These are phyloP conservation scores for Yamadazyma nakazawae DNA, from an alignment of 805 yeast species.

Conservation along the genomic window DNA sequence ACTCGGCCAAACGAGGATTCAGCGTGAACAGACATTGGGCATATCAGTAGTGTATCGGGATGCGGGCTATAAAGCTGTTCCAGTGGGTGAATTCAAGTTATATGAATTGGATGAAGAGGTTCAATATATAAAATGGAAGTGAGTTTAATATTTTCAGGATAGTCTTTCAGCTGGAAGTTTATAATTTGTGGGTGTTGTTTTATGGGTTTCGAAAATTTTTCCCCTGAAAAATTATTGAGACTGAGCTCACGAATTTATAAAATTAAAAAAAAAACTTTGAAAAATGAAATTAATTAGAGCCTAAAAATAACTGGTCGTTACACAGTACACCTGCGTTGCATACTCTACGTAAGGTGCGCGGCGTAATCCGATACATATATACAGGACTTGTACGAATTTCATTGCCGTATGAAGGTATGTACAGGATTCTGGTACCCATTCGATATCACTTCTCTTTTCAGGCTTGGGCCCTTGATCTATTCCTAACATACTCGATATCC, in stretches of 20 bases:
- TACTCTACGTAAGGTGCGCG: background rate
- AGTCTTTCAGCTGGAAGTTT: too few species aligned
- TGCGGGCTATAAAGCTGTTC: background rate
- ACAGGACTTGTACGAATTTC: background rate
- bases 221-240: conserved; percentile 12
- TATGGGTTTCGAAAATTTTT: conserved; percentile 2
- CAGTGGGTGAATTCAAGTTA: background rate
- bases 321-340: background rate
- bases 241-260: conserved; percentile 4
- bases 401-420: background rate
- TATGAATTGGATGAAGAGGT: background rate
- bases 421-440: background rate
- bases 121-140: background rate
- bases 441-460: background rate
- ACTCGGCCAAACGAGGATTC: background rate
- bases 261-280: background rate
- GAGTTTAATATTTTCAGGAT: too few species aligned
- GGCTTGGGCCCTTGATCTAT: background rate
- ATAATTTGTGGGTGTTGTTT: background rate
- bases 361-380: background rate
- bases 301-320: background rate
- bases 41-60: background rate
- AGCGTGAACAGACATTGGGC: conserved; percentile 2
- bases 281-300: background rate
- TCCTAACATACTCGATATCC: too few species aligned